phyloP scores from a whole-genome alignment of 192 early-diverging fungal genomes.

The Backusella westeae region DNA sequence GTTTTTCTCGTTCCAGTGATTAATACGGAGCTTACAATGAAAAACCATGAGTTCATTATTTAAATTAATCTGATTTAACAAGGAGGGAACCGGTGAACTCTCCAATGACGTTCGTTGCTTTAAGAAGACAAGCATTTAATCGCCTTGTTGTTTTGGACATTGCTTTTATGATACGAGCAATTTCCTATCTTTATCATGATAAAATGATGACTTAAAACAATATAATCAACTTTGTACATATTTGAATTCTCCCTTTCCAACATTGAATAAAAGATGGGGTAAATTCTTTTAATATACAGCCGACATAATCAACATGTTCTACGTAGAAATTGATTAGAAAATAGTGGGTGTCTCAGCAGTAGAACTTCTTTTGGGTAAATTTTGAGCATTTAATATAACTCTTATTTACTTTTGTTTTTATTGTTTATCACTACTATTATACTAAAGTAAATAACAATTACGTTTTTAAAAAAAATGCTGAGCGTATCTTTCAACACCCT shows the following conservation, averaged over 20 bases:
- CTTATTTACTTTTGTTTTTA: neutral
- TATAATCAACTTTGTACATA: neutral
- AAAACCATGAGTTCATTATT: conserved; percentile 5
- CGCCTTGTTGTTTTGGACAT: neutral
- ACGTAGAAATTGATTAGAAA: neutral
- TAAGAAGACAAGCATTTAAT: neutral
- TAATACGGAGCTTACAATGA: conserved; percentile 3
- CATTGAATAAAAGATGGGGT: neutral
- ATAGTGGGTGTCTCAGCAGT: neutral
- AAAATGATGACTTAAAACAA: neutral
- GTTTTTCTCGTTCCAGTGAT: neutral
- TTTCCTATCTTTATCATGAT: neutral
- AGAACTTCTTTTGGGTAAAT: neutral
- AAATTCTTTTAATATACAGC: neutral
- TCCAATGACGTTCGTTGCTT: neutral
- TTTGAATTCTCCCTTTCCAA: neutral
- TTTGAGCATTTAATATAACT: neutral
- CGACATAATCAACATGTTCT: neutral
- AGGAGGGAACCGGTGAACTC: neutral
- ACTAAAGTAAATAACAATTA: no score
- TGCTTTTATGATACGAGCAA: neutral
- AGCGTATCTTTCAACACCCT: neutral
- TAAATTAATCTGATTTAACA: conserved; percentile 2
- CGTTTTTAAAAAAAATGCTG: neutral
- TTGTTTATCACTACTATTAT: no score